A percentile compares a stretch with the other conserved stretches of the same genome.
These are phyloP conservation scores for Penicillium soppii DNA, from an alignment of 495 filamentous ascomycete species.

Conservation along the genomic window DNA sequence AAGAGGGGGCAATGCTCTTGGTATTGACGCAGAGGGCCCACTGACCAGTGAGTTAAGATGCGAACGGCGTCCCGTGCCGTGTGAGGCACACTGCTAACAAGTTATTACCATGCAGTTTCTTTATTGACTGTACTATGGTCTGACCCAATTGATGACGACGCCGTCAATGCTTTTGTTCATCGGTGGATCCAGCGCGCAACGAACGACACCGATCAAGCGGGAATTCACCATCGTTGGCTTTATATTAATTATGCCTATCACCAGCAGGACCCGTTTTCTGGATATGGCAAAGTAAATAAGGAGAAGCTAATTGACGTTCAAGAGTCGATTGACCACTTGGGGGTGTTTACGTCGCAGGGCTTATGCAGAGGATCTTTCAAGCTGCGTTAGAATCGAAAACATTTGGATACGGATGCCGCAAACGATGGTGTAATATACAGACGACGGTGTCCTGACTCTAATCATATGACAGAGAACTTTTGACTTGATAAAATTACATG, in stretches of 20 bases:
- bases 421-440: no score
- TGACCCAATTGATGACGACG: conserved; percentile 24
- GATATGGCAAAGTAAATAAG: conserved; percentile 29
- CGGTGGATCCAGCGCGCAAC: not conserved
- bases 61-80: conserved; percentile 12
- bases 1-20: conserved; percentile 49
- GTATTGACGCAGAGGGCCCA: conserved; percentile 28
- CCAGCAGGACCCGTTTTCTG: conserved; percentile 29
- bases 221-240: conserved; percentile 2
- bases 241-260: conserved; percentile 27
- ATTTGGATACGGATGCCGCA: no score
- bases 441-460: no score
- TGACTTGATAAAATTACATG: no score
- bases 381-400: not conserved
- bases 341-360: conserved; percentile 1
- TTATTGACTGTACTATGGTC: conserved; percentile 29
- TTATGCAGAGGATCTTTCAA: conserved; percentile 7
- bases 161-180: not conserved
- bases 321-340: not conserved
- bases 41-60: conserved; percentile 1
- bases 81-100: not conserved
- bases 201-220: not conserved
- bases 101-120: conserved; percentile 20
- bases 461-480: no score
- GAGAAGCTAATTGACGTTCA: conserved; percentile 2